These are phyloP conservation scores for Monosporascus sp. DNA, from an alignment of 2,329 filamentous ascomycete genomes.

Conservation along the genomic window DNA sequence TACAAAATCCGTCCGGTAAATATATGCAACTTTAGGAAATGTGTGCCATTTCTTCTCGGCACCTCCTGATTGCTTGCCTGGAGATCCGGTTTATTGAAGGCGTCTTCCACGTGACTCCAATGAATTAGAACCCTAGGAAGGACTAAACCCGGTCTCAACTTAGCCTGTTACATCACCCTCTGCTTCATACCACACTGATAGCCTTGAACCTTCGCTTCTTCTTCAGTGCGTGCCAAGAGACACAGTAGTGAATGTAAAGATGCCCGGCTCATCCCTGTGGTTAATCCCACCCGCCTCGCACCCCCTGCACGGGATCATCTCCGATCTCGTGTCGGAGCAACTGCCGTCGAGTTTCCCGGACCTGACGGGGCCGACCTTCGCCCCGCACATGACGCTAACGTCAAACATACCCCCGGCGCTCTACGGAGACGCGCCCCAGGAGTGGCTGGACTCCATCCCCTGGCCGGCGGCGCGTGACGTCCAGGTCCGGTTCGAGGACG, in stretches of 20 bases:
- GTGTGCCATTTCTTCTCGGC: neutral
- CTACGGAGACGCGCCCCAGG: constrained; percentile 21
- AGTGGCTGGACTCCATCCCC: constrained; percentile 22
- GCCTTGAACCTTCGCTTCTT: too few relatives aligned
- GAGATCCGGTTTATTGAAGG: too few relatives aligned
- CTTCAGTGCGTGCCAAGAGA: too few relatives aligned
- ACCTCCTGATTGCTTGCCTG: too few relatives aligned
- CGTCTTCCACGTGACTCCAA: too few relatives aligned
- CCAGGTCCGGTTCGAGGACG: constrained; percentile 13
- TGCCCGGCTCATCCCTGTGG: constrained; percentile 30
- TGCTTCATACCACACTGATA: too few relatives aligned
- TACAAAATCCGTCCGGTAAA: too few relatives aligned
- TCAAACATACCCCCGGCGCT: constrained; percentile 17
- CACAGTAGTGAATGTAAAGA: constrained; percentile 1
- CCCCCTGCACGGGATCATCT: constrained; percentile 12
- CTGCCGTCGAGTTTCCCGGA: constrained; percentile 21
- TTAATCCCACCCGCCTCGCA: constrained; percentile 22
- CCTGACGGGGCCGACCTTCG: constrained; percentile 17
- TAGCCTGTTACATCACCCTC: too few relatives aligned
- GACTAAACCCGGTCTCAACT: too few relatives aligned
- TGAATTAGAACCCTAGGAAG: too few relatives aligned
- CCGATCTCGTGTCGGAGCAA: constrained; percentile 4
- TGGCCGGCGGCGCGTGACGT: constrained; percentile 9
- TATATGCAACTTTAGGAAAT: too few relatives aligned
- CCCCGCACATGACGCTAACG: constrained; percentile 27